Evolutionary conservation across 2,329 filamentous ascomycete genomes (phyloP).

Genomic region (Pseudogymnoascus sp.): DNA sequence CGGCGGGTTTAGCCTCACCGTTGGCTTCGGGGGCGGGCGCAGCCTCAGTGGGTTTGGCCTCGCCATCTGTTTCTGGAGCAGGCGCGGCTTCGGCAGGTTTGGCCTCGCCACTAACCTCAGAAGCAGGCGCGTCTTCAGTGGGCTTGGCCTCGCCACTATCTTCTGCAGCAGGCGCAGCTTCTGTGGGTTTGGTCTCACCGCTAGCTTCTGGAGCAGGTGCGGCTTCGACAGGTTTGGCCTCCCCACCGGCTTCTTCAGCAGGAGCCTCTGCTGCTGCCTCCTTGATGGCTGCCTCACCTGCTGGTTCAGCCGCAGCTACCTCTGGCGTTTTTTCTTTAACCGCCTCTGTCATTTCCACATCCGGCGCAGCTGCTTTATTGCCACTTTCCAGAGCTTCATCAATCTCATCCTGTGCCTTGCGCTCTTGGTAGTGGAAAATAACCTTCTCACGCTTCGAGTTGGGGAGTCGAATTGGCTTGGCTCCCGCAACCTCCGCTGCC

Average conservation of each 20-base stretch:
- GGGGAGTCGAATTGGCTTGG: constrained; percentile 52
- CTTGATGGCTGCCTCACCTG: constrained; percentile 18
- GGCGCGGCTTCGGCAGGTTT: constrained; percentile 14
- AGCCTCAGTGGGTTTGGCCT: constrained; percentile 16
- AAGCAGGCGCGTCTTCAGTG: constrained; percentile 14
- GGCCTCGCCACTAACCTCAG: constrained; percentile 11
- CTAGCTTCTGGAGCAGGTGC: not conserved
- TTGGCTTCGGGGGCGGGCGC: constrained; percentile 2
- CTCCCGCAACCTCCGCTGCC: constrained; percentile 39
- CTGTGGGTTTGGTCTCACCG: not conserved
- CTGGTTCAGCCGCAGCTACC: not conserved
- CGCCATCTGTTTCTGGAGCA: constrained; percentile 11
- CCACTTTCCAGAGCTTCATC: constrained; percentile 39
- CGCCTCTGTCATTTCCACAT: constrained; percentile 22
- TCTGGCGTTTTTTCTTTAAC: constrained; percentile 24
- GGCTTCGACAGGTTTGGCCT: constrained; percentile 7
- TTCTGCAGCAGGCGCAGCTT: constrained; percentile 13
- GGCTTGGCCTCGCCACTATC: constrained; percentile 11
- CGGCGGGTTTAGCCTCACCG: not conserved
- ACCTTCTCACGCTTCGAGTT: constrained; percentile 64
- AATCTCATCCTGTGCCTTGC: constrained; percentile 41
- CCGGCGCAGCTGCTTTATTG: constrained; percentile 26
- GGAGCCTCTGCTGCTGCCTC: constrained; percentile 15
- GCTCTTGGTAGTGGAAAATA: constrained; percentile 66
- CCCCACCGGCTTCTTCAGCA: not conserved